These are phyloP conservation scores for Pichia sp. DNA, from an alignment of 1,139 yeast genomes.

Conservation along the genomic window DNA sequence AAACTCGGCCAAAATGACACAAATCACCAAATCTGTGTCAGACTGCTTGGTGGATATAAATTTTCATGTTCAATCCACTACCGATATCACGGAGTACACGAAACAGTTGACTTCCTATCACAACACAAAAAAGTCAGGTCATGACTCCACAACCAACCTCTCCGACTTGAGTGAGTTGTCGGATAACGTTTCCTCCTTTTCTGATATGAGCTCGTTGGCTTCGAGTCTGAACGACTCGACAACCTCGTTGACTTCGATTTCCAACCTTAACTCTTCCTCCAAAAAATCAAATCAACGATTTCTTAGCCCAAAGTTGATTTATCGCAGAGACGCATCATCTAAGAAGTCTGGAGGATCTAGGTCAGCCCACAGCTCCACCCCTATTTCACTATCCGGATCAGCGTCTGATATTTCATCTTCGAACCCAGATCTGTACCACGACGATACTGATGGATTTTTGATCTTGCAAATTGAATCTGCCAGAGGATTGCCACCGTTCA, in stretches of 20 bases:
- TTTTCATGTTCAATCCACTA: background rate
- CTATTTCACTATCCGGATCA: background rate
- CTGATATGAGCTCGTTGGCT: conserved; percentile 6
- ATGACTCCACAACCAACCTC: background rate
- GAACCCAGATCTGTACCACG: conserved; percentile 14
- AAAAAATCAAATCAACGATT: background rate
- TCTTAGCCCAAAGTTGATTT: background rate
- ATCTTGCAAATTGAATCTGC: conserved; percentile 75
- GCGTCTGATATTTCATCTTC: conserved; percentile 1
- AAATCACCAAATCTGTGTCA: conserved; percentile 5
- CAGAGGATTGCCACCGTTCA: conserved; percentile 63
- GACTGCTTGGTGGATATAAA: background rate
- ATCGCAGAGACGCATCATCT: background rate
- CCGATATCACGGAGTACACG: background rate
- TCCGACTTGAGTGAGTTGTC: background rate
- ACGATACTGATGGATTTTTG: conserved; percentile 46
- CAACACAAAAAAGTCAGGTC: background rate
- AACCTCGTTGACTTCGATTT: conserved; percentile 4
- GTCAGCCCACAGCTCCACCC: conserved; percentile 1
- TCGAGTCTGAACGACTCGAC: conserved; percentile 5
- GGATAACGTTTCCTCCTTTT: background rate
- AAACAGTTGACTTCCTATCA: background rate
- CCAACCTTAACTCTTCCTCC: background rate
- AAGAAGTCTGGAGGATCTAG: background rate
- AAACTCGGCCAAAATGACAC: background rate